phyloP scores from a whole-genome alignment of 2,329 filamentous ascomycete species.

The Thielaviopsis populi region DNA sequence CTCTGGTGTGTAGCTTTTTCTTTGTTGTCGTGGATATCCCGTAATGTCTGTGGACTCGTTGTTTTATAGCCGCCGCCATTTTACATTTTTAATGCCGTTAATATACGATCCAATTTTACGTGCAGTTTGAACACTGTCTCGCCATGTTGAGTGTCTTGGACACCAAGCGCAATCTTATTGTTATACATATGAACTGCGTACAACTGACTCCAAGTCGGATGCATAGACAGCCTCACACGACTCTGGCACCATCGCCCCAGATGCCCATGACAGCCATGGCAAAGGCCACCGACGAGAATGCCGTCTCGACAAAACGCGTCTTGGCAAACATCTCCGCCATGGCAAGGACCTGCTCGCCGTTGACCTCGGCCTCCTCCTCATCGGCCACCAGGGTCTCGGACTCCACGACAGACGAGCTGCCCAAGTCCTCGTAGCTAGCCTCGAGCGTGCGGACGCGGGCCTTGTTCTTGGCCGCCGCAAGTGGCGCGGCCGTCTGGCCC shows the following conservation, averaged over 20 bases:
- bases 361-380: slow-evolving; percentile 33
- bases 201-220: neutral
- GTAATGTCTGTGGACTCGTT: neutral
- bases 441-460: slow-evolving; percentile 36
- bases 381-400: slow-evolving; percentile 26
- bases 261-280: slow-evolving; percentile 47
- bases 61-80: neutral
- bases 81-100: neutral
- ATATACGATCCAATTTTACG: neutral
- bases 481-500: slow-evolving; percentile 21
- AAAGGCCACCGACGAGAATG: slow-evolving; percentile 41
- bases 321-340: slow-evolving; percentile 41
- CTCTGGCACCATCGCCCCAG: slow-evolving; percentile 44
- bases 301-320: slow-evolving; percentile 39
- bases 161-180: neutral
- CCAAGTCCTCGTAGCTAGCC: slow-evolving; percentile 55
- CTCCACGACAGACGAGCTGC: slow-evolving; percentile 29
- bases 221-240: slow-evolving; percentile 1
- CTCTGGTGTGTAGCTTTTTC: neutral
- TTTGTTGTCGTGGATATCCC: neutral
- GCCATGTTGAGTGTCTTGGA: neutral
- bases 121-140: neutral
- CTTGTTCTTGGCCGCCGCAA: neutral
- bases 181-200: neutral
- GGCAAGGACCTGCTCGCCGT: slow-evolving; percentile 46